Evolutionary conservation across 208 protist genomes (phyloP).

Genomic region (Leishmania turanica): DNA sequence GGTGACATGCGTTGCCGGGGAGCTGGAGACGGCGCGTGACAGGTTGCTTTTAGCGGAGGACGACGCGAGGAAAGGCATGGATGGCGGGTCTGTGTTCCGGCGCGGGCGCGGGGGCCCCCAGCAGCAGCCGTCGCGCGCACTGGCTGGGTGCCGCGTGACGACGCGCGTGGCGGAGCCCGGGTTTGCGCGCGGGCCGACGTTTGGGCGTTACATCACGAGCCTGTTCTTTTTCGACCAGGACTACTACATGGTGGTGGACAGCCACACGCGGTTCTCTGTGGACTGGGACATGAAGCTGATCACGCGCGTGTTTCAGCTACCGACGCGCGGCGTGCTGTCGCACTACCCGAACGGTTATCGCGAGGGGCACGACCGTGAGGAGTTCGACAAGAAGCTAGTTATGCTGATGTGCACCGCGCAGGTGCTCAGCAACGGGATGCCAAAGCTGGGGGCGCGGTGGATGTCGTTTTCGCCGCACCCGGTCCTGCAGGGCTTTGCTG

Average conservation of each 20-base stretch:
- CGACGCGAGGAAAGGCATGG: conserved; percentile 10
- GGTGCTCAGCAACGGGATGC: conserved; percentile 63
- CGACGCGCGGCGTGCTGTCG: conserved; percentile 70
- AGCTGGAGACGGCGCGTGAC: conserved; percentile 40
- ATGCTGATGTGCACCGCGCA: conserved; percentile 80
- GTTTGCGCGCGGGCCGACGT: conserved; percentile 78
- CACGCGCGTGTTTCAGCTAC: conserved; percentile 54
- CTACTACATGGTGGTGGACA: conserved; percentile 90
- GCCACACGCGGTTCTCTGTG: conserved; percentile 75
- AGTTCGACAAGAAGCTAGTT: conserved; percentile 41
- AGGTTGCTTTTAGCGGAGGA: conserved; percentile 23
- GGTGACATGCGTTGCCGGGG: conserved; percentile 41
- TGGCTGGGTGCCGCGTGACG: conserved; percentile 65
- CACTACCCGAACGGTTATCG: conserved; percentile 84
- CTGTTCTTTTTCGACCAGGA: conserved; percentile 82
- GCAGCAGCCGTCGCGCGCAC: conserved; percentile 32
- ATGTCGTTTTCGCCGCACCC: conserved; percentile 25
- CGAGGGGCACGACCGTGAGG: conserved; percentile 40
- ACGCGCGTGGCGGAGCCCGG: conserved; percentile 41
- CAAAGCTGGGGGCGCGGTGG: conserved; percentile 66
- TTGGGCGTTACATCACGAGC: conserved; percentile 76
- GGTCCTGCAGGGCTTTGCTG: conserved; percentile 64
- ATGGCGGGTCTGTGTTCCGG: conserved; percentile 23
- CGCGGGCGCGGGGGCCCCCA: conserved; percentile 42
- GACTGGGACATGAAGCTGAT: conserved; percentile 86